phyloP scores from a whole-genome alignment of 106 monocot genomes.

The Chionographis japonica region DNA sequence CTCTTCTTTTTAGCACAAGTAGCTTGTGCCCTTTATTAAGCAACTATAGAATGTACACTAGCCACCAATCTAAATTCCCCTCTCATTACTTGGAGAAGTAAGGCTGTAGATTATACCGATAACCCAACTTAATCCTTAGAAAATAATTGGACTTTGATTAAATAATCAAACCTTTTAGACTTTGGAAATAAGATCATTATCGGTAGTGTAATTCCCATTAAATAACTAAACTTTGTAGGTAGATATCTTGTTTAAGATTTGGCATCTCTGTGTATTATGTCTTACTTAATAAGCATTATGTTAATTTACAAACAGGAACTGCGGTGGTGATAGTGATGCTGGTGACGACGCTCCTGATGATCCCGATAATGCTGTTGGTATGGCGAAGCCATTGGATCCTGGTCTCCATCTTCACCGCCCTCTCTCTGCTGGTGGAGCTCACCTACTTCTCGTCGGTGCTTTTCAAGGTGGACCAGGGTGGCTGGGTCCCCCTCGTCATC shows the following conservation, averaged over 20 bases:
- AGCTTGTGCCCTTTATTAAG: too few relatives aligned
- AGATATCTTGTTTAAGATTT: neutral
- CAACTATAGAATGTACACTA: too few relatives aligned
- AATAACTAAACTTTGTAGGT: neutral
- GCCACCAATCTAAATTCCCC: too few relatives aligned
- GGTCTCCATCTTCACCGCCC: constrained; percentile 27
- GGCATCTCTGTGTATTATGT: too few relatives aligned
- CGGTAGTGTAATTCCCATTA: neutral
- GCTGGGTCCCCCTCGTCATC: constrained; percentile 59
- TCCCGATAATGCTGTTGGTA: constrained; percentile 59
- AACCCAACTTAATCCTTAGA: too few relatives aligned
- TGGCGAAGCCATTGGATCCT: constrained; percentile 70
- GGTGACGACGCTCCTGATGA: constrained; percentile 66
- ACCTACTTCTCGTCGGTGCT: constrained; percentile 46
- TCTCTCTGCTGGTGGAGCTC: constrained; percentile 49
- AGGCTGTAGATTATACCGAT: too few relatives aligned
- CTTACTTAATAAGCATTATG: neutral
- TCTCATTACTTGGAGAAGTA: too few relatives aligned
- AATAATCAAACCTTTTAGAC: too few relatives aligned
- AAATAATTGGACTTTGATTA: too few relatives aligned
- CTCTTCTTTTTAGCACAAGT: too few relatives aligned
- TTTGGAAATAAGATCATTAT: too few relatives aligned
- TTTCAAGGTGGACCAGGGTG: constrained; percentile 54
- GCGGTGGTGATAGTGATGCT: constrained; percentile 65
- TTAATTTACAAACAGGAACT: constrained; percentile 32